These are phyloP conservation scores for Ceratocystis papillata DNA, from an alignment of 2,329 filamentous ascomycete genomes.

Conservation along the genomic window DNA sequence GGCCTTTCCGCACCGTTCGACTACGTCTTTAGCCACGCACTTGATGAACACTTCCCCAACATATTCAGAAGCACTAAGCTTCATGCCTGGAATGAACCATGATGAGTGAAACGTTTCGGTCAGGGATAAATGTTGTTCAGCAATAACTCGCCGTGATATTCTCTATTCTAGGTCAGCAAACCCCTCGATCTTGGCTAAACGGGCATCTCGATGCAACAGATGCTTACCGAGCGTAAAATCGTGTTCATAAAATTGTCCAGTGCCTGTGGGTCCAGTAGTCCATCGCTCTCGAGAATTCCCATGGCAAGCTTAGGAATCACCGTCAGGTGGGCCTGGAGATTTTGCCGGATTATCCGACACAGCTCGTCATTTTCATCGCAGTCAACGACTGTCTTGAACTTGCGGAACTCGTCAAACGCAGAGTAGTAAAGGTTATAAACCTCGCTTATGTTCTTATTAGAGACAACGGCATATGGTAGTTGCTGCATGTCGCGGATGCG, in stretches of 20 bases:
- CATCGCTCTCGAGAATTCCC: constrained; percentile 83
- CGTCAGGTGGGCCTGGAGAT: constrained; percentile 74
- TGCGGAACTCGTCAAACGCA: constrained; percentile 86
- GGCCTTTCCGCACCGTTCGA: constrained; percentile 68
- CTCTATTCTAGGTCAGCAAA: constrained; percentile 43
- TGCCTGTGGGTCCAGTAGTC: constrained; percentile 65
- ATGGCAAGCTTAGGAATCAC: constrained; percentile 92
- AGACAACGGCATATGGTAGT: constrained; percentile 87
- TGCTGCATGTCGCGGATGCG: constrained; percentile 95
- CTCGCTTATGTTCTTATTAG: constrained; percentile 85
- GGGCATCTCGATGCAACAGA: not conserved
- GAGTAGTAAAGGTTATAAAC: constrained; percentile 96
- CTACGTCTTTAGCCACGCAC: constrained; percentile 81
- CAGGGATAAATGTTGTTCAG: constrained; percentile 89
- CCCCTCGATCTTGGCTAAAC: not conserved
- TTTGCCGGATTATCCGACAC: constrained; percentile 68
- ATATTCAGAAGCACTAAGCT: constrained; percentile 64
- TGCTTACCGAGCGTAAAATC: constrained; percentile 68
- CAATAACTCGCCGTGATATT: constrained; percentile 91
- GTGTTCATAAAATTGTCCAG: constrained; percentile 95
- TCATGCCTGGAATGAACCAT: constrained; percentile 76
- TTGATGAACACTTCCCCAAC: constrained; percentile 92
- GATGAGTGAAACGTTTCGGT: constrained; percentile 88
- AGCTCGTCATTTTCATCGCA: constrained; percentile 83
- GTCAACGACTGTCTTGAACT: constrained; percentile 69